Conservation (phyloP, 495 filamentous ascomycete genomes). For the Clavariopsis aquatica region DNA sequence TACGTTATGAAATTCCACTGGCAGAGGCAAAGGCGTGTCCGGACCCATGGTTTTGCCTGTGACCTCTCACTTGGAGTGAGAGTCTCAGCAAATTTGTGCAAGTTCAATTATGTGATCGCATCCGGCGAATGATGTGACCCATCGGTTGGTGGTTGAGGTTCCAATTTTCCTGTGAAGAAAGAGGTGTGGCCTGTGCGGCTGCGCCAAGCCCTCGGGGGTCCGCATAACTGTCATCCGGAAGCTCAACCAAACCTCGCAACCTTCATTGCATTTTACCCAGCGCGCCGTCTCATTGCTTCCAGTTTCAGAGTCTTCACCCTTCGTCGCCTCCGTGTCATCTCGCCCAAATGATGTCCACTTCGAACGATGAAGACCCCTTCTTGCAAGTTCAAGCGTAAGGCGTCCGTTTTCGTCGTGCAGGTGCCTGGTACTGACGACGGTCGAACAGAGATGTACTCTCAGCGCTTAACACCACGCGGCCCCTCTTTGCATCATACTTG, state of each 20-base stretch:
- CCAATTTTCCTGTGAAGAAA: neutral
- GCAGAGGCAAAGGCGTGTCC: conserved; percentile 58
- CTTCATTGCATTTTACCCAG: conserved; percentile 22
- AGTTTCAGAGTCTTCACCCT: conserved; percentile 4
- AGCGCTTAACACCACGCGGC: conserved; percentile 73
- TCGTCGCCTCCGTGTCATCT: neutral
- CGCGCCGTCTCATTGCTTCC: conserved; percentile 5
- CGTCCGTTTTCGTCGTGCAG: neutral
- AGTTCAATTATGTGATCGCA: too few relatives aligned
- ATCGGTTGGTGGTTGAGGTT: neutral
- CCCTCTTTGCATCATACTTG: conserved; percentile 90
- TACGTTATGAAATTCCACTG: conserved; percentile 55
- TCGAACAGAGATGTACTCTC: conserved; percentile 68
- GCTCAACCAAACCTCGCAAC: conserved; percentile 9
- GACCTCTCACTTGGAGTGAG: neutral
- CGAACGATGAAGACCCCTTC: conserved; percentile 38
- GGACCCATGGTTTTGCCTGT: conserved; percentile 49
- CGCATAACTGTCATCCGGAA: neutral
- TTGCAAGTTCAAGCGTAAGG: conserved; percentile 39
- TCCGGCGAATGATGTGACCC: too few relatives aligned
- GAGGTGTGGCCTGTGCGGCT: neutral
- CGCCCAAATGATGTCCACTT: conserved; percentile 32
- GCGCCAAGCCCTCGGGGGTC: neutral
- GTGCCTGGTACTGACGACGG: conserved; percentile 17
- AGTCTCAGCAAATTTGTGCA: neutral